Evolutionary conservation across 164 flowering plant species (phyloP).

Genomic region (Dillenia suffruticosa): DNA sequence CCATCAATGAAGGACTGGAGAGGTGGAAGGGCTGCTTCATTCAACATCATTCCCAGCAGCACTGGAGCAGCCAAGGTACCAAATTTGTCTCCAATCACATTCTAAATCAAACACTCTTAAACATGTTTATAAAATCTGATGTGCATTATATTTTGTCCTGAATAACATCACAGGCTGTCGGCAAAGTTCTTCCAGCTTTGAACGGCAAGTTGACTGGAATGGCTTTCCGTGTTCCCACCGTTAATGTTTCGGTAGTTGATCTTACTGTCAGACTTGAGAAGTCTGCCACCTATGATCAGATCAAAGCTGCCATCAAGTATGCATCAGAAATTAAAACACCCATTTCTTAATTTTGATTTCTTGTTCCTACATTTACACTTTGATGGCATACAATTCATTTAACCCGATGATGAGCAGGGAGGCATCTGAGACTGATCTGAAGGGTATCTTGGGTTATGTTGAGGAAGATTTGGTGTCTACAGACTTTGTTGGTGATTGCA

Average conservation of each 20-base stretch:
- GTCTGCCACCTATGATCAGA: slow-evolving; percentile 46
- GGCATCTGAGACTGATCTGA: slow-evolving; percentile 68
- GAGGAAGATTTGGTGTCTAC: slow-evolving; percentile 94
- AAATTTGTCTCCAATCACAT: neutral
- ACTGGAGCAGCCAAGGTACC: slow-evolving; percentile 77
- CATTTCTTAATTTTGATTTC: neutral
- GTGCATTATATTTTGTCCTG: too few species aligned
- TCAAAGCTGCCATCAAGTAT: slow-evolving; percentile 64
- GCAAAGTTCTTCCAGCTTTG: slow-evolving; percentile 58
- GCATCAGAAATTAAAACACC: neutral
- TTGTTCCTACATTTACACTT: neutral
- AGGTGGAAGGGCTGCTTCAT: slow-evolving; percentile 76
- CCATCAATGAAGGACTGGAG: slow-evolving; percentile 81
- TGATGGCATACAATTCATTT: neutral
- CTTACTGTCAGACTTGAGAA: slow-evolving; percentile 72
- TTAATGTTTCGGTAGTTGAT: slow-evolving; percentile 71
- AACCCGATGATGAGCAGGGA: slow-evolving; percentile 36
- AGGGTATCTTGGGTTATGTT: slow-evolving; percentile 87
- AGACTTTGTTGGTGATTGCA: slow-evolving; percentile 84
- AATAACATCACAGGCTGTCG: slow-evolving; percentile 43
- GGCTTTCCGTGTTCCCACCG: slow-evolving; percentile 79
- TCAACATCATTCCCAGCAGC: slow-evolving; percentile 76
- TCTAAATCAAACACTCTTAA: too few species aligned
- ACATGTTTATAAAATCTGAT: too few species aligned
- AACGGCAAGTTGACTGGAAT: slow-evolving; percentile 73